Evolutionary conservation across 2,329 filamentous ascomycete genomes (phyloP).

Genomic region (Talaromyces sp.): DNA sequence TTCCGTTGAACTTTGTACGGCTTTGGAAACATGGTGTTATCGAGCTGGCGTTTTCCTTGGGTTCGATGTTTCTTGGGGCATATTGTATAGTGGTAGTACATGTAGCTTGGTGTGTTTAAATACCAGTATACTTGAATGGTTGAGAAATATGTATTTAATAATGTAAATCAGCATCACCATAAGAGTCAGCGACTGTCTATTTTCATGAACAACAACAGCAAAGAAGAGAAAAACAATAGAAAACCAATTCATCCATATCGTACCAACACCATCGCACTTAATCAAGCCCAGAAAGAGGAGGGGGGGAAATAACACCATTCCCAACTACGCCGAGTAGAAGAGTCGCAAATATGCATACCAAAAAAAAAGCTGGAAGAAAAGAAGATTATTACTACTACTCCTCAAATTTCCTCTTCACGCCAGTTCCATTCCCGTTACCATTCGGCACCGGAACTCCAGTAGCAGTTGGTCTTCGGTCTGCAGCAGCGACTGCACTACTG

Average conservation of each 20-base stretch:
- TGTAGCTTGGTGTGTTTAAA: background rate
- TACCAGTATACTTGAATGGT: background rate
- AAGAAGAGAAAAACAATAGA: background rate
- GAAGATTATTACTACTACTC: constrained; percentile 19
- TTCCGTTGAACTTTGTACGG: background rate
- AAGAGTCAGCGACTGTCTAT: background rate
- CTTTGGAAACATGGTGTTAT: background rate
- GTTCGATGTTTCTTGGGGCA: background rate
- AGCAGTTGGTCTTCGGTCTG: constrained; percentile 10
- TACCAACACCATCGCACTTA: background rate
- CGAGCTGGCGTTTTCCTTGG: background rate
- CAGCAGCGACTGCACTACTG: background rate
- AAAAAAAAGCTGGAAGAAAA: background rate
- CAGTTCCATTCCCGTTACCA: constrained; percentile 24
- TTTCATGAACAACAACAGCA: background rate
- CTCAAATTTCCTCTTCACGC: constrained; percentile 39
- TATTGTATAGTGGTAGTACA: background rate
- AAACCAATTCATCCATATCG: background rate
- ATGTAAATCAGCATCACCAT: background rate
- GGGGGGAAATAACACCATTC: background rate
- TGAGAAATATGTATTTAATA: background rate
- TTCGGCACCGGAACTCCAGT: constrained; percentile 17
- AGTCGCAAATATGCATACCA: background rate
- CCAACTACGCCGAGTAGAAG: background rate
- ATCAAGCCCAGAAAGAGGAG: background rate